phyloP scores from a whole-genome alignment of 1,284 basidiomycete species.

The Cutaneotrichosporon cyanovorans region DNA sequence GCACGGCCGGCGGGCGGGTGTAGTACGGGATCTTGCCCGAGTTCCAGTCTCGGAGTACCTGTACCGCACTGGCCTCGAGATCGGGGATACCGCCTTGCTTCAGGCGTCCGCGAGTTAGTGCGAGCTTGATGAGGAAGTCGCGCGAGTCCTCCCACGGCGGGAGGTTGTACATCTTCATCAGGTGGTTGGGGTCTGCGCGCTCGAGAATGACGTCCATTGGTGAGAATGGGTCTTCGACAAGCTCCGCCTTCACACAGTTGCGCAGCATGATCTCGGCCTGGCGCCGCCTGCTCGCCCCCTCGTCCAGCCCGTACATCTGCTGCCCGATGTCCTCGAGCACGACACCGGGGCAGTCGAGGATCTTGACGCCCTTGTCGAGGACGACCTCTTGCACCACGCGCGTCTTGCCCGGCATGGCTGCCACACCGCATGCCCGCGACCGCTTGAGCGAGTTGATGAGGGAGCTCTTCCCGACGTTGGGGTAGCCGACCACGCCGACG shows the following conservation, averaged over 20 bases:
- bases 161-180: constrained; percentile 75
- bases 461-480: constrained; percentile 94
- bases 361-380: constrained; percentile 82
- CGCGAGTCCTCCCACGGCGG: constrained; percentile 62
- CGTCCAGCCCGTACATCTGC: constrained; percentile 25
- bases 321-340: constrained; percentile 56
- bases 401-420: constrained; percentile 89
- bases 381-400: constrained; percentile 89
- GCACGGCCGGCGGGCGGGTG: constrained; percentile 67
- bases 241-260: constrained; percentile 87
- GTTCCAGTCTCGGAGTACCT: constrained; percentile 92
- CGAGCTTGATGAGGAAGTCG: constrained; percentile 86
- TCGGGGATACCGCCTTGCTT: constrained; percentile 91
- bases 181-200: constrained; percentile 59
- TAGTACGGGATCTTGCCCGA: constrained; percentile 89
- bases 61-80: constrained; percentile 69
- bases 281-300: constrained; percentile 43
- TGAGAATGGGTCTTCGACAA: constrained; percentile 80
- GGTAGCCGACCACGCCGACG: constrained; percentile 91
- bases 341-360: constrained; percentile 94
- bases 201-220: constrained; percentile 77
- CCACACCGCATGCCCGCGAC: constrained; percentile 80
- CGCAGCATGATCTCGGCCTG: constrained; percentile 70
- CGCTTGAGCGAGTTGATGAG: constrained; percentile 92
- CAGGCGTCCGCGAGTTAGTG: constrained; percentile 73